Conservation (phyloP, 495 filamentous ascomycete species). For the Neurospora pannonica region DNA sequence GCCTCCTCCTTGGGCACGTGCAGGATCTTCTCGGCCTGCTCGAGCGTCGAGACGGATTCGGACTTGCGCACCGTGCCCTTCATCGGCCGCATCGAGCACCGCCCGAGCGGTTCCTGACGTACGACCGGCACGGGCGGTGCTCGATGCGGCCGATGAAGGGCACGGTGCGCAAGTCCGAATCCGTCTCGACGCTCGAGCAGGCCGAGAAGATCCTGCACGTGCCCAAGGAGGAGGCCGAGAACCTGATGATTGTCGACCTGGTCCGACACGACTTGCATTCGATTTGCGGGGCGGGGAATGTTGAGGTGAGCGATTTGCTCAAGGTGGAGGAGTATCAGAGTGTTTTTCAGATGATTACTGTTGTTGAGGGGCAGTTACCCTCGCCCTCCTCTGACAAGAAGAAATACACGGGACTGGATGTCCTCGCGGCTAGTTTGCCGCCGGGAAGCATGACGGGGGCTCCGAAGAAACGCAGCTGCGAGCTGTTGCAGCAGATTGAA, state of each 20-base stretch:
- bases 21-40: slow-evolving; percentile 58
- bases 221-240: slow-evolving; percentile 88
- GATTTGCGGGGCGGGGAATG: slow-evolving; percentile 62
- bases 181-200: slow-evolving; percentile 47
- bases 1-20: slow-evolving; percentile 79
- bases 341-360: slow-evolving; percentile 83
- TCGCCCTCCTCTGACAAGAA: slow-evolving; percentile 7
- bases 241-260: slow-evolving; percentile 96
- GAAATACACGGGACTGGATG: slow-evolving; percentile 55
- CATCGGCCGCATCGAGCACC: slow-evolving; percentile 70
- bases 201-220: slow-evolving; percentile 62
- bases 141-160: slow-evolving; percentile 88
- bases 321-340: slow-evolving; percentile 81
- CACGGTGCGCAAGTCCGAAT: slow-evolving; percentile 65
- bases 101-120: slow-evolving; percentile 72
- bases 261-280: slow-evolving; percentile 85
- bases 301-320: slow-evolving; percentile 59
- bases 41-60: slow-evolving; percentile 43
- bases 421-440: slow-evolving; percentile 67
- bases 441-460: slow-evolving; percentile 95
- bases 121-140: slow-evolving; percentile 47
- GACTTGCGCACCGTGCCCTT: slow-evolving; percentile 87
- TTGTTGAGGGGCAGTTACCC: slow-evolving; percentile 63
- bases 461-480: slow-evolving; percentile 81
- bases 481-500: slow-evolving; percentile 67